Evolutionary conservation across 768 basidiomycete genomes (phyloP).

Genomic region (Rhodosporidiobolus odoratus): DNA sequence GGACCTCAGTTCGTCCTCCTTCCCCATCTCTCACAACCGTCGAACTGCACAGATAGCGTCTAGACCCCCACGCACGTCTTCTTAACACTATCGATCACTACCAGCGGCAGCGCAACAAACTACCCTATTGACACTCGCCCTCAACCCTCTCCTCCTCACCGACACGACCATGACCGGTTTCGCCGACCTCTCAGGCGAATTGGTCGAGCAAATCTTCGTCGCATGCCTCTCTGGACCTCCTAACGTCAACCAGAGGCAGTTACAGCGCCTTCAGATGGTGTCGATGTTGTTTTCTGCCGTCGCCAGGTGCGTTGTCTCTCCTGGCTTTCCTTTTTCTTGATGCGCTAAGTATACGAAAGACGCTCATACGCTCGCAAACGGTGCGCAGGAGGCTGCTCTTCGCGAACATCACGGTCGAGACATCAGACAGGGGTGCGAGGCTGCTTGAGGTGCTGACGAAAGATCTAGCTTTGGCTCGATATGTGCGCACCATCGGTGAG

Average conservation of each 20-base stretch:
- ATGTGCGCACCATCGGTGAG: conserved; percentile 8
- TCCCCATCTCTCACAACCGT: no score
- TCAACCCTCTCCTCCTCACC: no score
- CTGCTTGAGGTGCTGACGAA: background rate
- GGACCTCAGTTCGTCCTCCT: no score
- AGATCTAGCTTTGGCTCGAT: background rate
- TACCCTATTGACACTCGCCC: no score
- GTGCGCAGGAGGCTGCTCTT: background rate
- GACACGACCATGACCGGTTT: no score
- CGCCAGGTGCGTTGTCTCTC: background rate
- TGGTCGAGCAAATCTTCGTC: background rate
- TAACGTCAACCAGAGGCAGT: background rate
- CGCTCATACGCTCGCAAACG: background rate
- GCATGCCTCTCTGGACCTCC: background rate
- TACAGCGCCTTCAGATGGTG: background rate
- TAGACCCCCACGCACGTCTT: no score
- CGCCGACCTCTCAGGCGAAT: background rate
- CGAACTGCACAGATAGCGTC: no score
- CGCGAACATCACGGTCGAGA: background rate
- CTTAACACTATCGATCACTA: no score
- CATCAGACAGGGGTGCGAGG: background rate
- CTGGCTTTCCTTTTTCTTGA: background rate
- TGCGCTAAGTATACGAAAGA: background rate
- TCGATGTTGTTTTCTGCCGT: no score
- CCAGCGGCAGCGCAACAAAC: no score